Evolutionary conservation across 805 yeast species (phyloP).

Genomic region (Kregervanrija delftensis): DNA sequence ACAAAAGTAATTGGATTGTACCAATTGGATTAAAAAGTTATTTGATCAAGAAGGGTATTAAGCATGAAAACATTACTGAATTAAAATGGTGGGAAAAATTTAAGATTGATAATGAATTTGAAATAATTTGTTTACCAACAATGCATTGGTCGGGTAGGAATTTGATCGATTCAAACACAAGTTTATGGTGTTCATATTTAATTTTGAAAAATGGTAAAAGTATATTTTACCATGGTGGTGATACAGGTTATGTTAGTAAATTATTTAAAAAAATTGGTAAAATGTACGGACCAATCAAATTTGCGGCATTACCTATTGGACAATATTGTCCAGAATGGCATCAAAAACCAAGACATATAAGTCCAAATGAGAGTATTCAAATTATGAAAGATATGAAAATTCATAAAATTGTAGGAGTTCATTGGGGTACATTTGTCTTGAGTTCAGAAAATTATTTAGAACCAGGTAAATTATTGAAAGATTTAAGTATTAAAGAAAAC

Average conservation of each 20-base stretch:
- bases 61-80: constrained; percentile 48
- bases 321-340: constrained; percentile 96
- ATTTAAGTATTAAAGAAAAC: constrained; percentile 37
- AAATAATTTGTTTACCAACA: constrained; percentile 85
- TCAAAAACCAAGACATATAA: constrained; percentile 80
- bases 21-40: constrained; percentile 69
- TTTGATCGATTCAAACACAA: constrained; percentile 69
- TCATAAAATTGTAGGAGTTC: constrained; percentile 72
- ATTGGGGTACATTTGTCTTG: constrained; percentile 92
- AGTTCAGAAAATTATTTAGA: constrained; percentile 85
- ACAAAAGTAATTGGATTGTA: constrained; percentile 71
- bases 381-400: constrained; percentile 61
- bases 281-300: constrained; percentile 53
- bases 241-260: constrained; percentile 81
- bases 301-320: constrained; percentile 86
- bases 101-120: constrained; percentile 44
- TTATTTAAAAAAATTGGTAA: constrained; percentile 61
- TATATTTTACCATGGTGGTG: constrained; percentile 86
- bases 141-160: constrained; percentile 96
- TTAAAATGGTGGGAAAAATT: constrained; percentile 90
- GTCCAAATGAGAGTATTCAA: constrained; percentile 69
- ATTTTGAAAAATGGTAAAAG: constrained; percentile 62
- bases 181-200: constrained; percentile 87
- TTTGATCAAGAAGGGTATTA: constrained; percentile 52
- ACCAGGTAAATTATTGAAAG: constrained; percentile 58